Conservation (phyloP, 139 green algal genomes). For the Chlorella sorokiniana region DNA sequence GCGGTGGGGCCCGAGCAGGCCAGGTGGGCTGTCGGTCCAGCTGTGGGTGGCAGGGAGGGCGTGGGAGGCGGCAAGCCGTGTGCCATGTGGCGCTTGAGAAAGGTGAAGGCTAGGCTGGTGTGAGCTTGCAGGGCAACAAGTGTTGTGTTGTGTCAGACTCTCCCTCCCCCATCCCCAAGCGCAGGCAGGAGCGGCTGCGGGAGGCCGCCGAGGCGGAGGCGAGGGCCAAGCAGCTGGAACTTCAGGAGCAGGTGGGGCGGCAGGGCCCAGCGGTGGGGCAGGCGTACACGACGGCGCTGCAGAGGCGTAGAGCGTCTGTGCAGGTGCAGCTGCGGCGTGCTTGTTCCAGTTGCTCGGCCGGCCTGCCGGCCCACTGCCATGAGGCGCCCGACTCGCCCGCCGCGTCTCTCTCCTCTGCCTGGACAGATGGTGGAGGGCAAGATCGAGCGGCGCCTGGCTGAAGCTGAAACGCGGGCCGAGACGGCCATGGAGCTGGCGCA, state of each 20-base stretch:
- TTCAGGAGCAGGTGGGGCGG: constrained; percentile 1
- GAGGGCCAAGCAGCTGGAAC: constrained; percentile 8
- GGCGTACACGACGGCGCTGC: no score
- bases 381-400: background rate
- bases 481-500: constrained; percentile 9
- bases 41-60: background rate
- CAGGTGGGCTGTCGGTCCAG: background rate
- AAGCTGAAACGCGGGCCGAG: constrained; percentile 30
- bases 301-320: no score
- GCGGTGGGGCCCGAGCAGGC: constrained; percentile 1
- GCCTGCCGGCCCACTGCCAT: no score
- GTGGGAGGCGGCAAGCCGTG: no score
- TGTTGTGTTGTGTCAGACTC: no score
- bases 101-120: no score
- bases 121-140: no score
- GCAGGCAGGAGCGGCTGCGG: constrained; percentile 39
- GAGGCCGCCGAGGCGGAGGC: constrained; percentile 35
- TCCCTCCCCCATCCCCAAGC: background rate
- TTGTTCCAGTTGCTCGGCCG: background rate
- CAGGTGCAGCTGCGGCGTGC: background rate
- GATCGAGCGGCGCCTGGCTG: constrained; percentile 25
- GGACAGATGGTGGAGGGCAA: constrained; percentile 17
- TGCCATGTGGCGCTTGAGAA: no score
- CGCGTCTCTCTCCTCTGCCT: background rate
- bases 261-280: background rate